Evolutionary conservation across 495 filamentous ascomycete species (phyloP).

Genomic region (Penicillium mononematosum): DNA sequence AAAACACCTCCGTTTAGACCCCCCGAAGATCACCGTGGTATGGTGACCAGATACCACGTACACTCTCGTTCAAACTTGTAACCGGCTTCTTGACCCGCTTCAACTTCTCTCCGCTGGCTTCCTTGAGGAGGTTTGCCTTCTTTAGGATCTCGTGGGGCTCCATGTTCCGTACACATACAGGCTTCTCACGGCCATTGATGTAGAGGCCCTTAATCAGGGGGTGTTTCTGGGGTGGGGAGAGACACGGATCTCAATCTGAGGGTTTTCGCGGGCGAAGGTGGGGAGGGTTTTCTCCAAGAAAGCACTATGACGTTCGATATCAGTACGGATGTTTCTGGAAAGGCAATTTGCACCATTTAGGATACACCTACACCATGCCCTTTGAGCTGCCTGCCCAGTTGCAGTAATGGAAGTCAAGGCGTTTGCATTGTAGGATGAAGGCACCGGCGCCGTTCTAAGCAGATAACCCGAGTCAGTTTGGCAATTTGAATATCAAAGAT

Average conservation of each 20-base stretch:
- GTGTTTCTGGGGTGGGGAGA: conserved; percentile 82
- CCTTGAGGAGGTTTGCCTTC: conserved; percentile 76
- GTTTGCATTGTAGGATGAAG: conserved; percentile 96
- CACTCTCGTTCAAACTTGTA: conserved; percentile 82
- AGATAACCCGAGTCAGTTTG: conserved; percentile 9
- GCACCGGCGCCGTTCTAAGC: conserved; percentile 89
- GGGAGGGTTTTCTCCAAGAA: conserved; percentile 78
- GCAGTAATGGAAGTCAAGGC: conserved; percentile 94
- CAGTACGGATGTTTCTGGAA: not conserved
- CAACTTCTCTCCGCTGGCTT: conserved; percentile 84
- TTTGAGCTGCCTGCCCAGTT: conserved; percentile 87
- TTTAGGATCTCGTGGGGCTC: conserved; percentile 74
- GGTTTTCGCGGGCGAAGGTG: conserved; percentile 73
- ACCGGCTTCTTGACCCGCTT: conserved; percentile 79
- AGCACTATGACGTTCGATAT: conserved; percentile 46
- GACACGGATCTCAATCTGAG: conserved; percentile 86
- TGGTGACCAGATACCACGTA: conserved; percentile 92
- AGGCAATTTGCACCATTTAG: not conserved
- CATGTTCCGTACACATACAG: conserved; percentile 85
- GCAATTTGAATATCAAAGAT: not conserved
- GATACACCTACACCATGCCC: conserved; percentile 83
- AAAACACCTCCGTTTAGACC: conserved; percentile 35
- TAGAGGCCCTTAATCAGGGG: conserved; percentile 84
- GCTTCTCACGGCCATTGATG: conserved; percentile 84
- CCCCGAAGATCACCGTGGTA: conserved; percentile 68